Conservation (phyloP, 108 stramenopile genomes). For the Skeletonema menzelii region DNA sequence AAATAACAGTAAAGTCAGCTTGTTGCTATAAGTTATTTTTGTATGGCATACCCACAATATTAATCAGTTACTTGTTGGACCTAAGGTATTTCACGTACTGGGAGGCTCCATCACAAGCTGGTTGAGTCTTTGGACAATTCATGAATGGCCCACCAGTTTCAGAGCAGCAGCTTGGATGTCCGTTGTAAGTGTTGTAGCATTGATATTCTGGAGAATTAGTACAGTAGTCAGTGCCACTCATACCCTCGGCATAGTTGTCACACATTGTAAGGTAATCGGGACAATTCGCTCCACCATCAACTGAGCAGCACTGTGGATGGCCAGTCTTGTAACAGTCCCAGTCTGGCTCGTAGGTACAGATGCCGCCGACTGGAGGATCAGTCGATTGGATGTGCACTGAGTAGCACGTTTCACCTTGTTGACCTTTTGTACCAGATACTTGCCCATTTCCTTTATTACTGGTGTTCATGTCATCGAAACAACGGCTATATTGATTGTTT, state of each 20-base stretch:
- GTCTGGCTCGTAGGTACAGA: conserved; percentile 5
- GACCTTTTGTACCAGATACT: background rate
- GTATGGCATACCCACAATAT: background rate
- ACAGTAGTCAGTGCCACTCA: background rate
- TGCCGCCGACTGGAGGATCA: background rate
- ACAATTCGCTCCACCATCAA: background rate
- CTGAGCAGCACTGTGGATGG: background rate
- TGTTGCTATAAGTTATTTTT: background rate
- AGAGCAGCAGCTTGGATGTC: conserved; percentile 1
- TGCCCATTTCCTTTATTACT: background rate
- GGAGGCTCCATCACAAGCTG: background rate
- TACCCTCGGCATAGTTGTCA: background rate
- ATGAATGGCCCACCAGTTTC: background rate
- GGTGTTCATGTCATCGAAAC: background rate
- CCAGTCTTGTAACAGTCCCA: conserved; percentile 10
- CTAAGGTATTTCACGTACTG: background rate
- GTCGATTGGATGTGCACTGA: background rate
- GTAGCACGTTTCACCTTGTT: conserved; percentile 6
- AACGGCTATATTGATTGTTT: background rate
- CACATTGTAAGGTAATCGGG: background rate
- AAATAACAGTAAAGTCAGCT: too few relatives aligned
- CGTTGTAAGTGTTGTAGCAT: background rate
- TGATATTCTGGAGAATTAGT: conserved; percentile 1
- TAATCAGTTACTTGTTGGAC: background rate
- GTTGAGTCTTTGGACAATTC: background rate